Evolutionary conservation across 2,329 filamentous ascomycete genomes (phyloP).

Genomic region (Claviceps sp.): DNA sequence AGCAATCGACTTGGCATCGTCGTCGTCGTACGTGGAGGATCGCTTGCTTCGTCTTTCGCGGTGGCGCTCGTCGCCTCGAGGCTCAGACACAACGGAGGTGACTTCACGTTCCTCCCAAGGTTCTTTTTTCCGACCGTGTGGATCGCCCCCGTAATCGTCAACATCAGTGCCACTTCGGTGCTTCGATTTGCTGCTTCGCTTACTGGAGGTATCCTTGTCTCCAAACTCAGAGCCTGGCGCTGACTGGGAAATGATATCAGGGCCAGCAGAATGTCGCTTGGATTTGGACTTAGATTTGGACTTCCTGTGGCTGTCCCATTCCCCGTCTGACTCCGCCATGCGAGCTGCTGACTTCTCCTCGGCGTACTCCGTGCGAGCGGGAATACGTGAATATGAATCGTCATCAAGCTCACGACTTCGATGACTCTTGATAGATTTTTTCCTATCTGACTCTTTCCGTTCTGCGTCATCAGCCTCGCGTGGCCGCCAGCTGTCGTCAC

Average conservation of each 20-base stretch:
- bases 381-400: conserved; percentile 12
- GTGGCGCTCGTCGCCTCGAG: conserved; percentile 19
- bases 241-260: conserved; percentile 21
- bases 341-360: conserved; percentile 12
- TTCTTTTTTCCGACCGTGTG: conserved; percentile 25
- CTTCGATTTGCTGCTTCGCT: conserved; percentile 27
- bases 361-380: conserved; percentile 17
- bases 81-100: conserved; percentile 35
- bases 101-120: conserved; percentile 32
- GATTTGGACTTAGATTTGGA: conserved; percentile 20
- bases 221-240: conserved; percentile 24
- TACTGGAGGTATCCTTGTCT: conserved; percentile 19
- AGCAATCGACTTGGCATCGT: conserved; percentile 32
- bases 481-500: conserved; percentile 9
- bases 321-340: conserved; percentile 16
- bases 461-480: conserved; percentile 11
- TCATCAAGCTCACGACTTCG: conserved; percentile 17
- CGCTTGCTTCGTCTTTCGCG: conserved; percentile 19
- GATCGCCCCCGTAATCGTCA: conserved; percentile 21
- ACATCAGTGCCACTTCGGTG: conserved; percentile 21
- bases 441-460: conserved; percentile 13
- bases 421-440: conserved; percentile 17
- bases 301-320: conserved; percentile 22
- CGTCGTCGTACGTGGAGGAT: conserved; percentile 21
- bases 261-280: conserved; percentile 18